Conservation (phyloP, 768 basidiomycete species). For the Kwoniella pini region DNA sequence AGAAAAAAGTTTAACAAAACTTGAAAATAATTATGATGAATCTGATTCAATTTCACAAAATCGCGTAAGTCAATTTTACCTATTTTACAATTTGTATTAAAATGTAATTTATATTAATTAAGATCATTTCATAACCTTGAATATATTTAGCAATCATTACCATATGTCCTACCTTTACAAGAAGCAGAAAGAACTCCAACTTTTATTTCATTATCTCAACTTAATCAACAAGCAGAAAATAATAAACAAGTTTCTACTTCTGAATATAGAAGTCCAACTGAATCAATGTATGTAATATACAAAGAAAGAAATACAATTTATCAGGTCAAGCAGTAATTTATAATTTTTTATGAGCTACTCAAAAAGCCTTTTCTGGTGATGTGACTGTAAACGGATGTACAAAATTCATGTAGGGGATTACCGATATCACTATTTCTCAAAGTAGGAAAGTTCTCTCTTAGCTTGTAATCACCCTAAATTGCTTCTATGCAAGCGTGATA, state of each 20-base stretch:
- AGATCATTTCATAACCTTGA: too few species aligned
- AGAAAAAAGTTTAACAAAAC: not conserved
- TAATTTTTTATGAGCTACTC: too few species aligned
- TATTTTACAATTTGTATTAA: too few species aligned
- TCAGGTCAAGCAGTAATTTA: not conserved
- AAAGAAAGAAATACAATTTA: not conserved
- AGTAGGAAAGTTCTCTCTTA: too few species aligned
- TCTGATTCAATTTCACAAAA: not conserved
- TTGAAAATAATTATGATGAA: not conserved
- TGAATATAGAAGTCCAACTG: constrained; percentile 21
- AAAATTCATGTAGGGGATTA: too few species aligned
- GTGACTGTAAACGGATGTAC: too few species aligned
- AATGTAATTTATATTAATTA: too few species aligned
- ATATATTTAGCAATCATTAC: constrained; percentile 9
- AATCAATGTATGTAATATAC: constrained; percentile 23
- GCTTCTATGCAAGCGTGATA: too few species aligned
- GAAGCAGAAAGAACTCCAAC: constrained; percentile 15
- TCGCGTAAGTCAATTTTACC: too few species aligned
- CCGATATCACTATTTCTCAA: too few species aligned
- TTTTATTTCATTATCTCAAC: constrained; percentile 9
- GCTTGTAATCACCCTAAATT: too few species aligned
- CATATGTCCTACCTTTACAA: constrained; percentile 11
- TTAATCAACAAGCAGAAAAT: not conserved
- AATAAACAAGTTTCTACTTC: not conserved
- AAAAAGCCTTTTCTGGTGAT: too few species aligned